A percentile compares a stretch with the other conserved stretches of the same genome.
Evolutionary conservation across 148 eudicot genomes (phyloP).

Genomic region (Arbutus unedo): DNA sequence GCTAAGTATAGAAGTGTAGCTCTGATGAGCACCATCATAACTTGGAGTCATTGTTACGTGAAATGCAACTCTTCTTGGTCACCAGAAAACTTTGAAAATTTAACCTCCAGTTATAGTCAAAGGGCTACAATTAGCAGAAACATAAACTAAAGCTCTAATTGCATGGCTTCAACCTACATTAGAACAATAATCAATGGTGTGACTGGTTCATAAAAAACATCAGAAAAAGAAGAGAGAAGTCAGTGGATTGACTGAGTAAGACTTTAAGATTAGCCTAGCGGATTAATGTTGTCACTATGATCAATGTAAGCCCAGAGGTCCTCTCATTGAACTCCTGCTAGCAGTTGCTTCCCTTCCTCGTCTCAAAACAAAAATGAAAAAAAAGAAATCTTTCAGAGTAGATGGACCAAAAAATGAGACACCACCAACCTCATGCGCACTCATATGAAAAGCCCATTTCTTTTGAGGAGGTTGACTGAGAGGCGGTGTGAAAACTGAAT

Average conservation of each 20-base stretch:
- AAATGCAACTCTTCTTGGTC: not conserved
- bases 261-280: not conserved
- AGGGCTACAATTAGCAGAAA: not conserved
- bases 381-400: not conserved
- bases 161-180: not conserved
- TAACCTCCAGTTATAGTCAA: not conserved
- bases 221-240: not conserved
- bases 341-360: not conserved
- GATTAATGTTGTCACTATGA: not conserved
- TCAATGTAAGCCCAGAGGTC: not conserved
- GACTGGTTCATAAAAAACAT: not conserved
- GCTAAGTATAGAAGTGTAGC: not conserved
- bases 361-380: not conserved
- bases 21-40: not conserved
- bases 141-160: not conserved
- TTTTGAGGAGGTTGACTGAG: conserved; percentile 39
- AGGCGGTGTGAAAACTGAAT: conserved; percentile 15
- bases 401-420: not conserved
- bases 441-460: conserved; percentile 67
- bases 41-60: not conserved
- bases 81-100: not conserved
- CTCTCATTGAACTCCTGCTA: not conserved
- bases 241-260: not conserved
- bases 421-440: conserved; percentile 72
- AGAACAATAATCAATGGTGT: not conserved